Evolutionary conservation across 208 protist genomes (phyloP), one percentile per base, ranked within the genome.

Genomic region (Angomonas deanei): DNA sequence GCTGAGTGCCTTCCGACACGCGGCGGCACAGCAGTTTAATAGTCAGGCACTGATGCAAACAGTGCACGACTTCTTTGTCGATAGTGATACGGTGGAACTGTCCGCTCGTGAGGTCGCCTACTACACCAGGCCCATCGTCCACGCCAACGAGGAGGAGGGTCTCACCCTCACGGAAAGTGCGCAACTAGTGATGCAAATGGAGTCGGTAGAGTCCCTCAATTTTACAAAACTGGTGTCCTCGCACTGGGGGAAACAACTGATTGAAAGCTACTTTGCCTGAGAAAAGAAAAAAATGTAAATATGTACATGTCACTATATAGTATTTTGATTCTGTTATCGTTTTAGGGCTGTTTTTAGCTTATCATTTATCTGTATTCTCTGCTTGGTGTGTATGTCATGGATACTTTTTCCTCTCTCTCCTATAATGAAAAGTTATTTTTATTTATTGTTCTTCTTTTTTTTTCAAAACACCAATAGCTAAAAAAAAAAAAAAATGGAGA

Each of bases 141-240:
- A 50, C 2, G 2, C 21, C 15, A 0, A 30, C 10, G 15, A 27
- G n/a, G 33, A 36, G 19, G 21, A 24, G 53, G 11, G 10, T 19
- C 6, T 53, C 15, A 31, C 64, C 1, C 56, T 77, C 32, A 17
- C 32, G 17, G 70, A 46, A 6, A 72, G 79, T 68, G 64, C 75
- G 33, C 80, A 68, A 47, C 68, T 93, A 61, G 71, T 93, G 21
- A 54, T 82, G 60, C 77, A 83, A 60, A 52, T 79, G 24, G 87
- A 91, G 50, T 58, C 60, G 1, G 54, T 32, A 1, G n/a, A 59
- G 13, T 61, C 53, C n/a, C 61, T 93, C 19, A 86, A 78, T 23
- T 69, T 93, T 38, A 68, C 84, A 13, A 50, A 86, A 0, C 66
- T 93, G 4, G 62, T 88, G 17, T 70, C 87, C 55, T 90, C 87